These are phyloP conservation scores for Tremella fuciformis DNA, from an alignment of 768 basidiomycete species.

Conservation along the genomic window DNA sequence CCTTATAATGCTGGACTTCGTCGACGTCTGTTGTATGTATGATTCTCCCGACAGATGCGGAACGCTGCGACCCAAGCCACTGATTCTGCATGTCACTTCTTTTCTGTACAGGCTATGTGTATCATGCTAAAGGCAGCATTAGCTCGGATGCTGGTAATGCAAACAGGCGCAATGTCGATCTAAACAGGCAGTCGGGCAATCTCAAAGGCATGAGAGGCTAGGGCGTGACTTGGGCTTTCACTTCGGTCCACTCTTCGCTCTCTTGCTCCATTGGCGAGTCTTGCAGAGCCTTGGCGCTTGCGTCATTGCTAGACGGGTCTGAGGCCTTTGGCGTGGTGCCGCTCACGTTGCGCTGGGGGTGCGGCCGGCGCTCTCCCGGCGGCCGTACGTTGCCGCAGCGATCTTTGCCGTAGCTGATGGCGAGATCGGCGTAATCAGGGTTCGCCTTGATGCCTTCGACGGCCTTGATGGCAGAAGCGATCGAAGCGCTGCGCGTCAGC, in stretches of 20 bases:
- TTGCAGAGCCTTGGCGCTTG: slow-evolving; percentile 2
- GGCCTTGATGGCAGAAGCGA: slow-evolving; percentile 69
- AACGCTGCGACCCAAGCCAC: too few species aligned
- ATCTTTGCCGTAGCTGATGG: slow-evolving; percentile 93
- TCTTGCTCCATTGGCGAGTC: slow-evolving; percentile 5
- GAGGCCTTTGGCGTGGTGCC: neutral
- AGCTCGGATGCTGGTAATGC: too few species aligned
- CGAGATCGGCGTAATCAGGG: slow-evolving; percentile 81
- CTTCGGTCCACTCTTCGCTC: slow-evolving; percentile 3
- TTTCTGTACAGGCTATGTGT: too few species aligned
- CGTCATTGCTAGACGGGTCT: neutral
- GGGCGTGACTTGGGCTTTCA: slow-evolving; percentile 1
- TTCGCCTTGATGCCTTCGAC: slow-evolving; percentile 87
- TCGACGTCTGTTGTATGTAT: too few species aligned
- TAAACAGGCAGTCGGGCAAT: too few species aligned
- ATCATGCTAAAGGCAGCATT: too few species aligned
- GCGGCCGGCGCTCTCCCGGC: neutral
- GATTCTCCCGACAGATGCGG: too few species aligned
- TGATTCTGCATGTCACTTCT: too few species aligned
- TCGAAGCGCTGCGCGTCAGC: slow-evolving; percentile 31
- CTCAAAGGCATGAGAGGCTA: too few species aligned
- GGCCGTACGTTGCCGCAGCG: slow-evolving; percentile 80
- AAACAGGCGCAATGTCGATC: too few species aligned
- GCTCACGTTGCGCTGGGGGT: too few species aligned
- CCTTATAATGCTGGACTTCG: too few species aligned